A percentile compares a stretch with the other conserved stretches of the same genome.
These are phyloP conservation scores for Cyphellophora attinorum DNA, from an alignment of 2,329 filamentous ascomycete genomes.

Conservation along the genomic window DNA sequence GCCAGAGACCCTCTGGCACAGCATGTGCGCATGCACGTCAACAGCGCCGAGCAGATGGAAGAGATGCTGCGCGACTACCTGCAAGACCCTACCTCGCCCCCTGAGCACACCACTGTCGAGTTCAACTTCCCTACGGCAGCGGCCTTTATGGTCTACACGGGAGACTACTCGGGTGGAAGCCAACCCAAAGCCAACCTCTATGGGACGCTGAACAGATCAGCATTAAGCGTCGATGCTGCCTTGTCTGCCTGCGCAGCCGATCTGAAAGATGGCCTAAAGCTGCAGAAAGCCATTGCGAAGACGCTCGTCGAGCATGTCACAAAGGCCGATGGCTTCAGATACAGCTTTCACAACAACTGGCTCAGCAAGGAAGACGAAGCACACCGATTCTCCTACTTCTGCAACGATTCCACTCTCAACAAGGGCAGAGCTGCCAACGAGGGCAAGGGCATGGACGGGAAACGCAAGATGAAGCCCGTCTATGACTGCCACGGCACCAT, in stretches of 20 bases:
- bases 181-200: slow-evolving; percentile 7
- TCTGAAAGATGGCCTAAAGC: slow-evolving; percentile 11
- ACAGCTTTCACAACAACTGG: slow-evolving; percentile 19
- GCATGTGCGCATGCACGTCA: slow-evolving; percentile 11
- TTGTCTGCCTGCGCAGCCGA: slow-evolving; percentile 10
- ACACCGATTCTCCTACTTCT: slow-evolving; percentile 16
- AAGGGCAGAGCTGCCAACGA: slow-evolving; percentile 17
- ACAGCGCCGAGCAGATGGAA: slow-evolving; percentile 14
- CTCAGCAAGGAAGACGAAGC: slow-evolving; percentile 16
- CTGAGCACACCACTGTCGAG: slow-evolving; percentile 17
- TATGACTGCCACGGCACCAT: slow-evolving; percentile 15
- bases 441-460: slow-evolving; percentile 9
- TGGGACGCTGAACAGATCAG: slow-evolving; percentile 12
- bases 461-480: slow-evolving; percentile 14
- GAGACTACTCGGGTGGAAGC: slow-evolving; percentile 4
- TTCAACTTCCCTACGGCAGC: slow-evolving; percentile 15
- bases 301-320: slow-evolving; percentile 12
- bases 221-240: slow-evolving; percentile 15
- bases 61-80: slow-evolving; percentile 11
- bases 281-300: slow-evolving; percentile 15
- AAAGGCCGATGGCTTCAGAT: slow-evolving; percentile 13
- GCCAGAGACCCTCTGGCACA: slow-evolving; percentile 16
- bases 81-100: slow-evolving; percentile 9
- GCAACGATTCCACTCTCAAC: slow-evolving; percentile 17
- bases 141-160: slow-evolving; percentile 13